These are phyloP conservation scores for Venturia carpophila DNA, from an alignment of 2,329 filamentous ascomycete genomes.

Conservation along the genomic window DNA sequence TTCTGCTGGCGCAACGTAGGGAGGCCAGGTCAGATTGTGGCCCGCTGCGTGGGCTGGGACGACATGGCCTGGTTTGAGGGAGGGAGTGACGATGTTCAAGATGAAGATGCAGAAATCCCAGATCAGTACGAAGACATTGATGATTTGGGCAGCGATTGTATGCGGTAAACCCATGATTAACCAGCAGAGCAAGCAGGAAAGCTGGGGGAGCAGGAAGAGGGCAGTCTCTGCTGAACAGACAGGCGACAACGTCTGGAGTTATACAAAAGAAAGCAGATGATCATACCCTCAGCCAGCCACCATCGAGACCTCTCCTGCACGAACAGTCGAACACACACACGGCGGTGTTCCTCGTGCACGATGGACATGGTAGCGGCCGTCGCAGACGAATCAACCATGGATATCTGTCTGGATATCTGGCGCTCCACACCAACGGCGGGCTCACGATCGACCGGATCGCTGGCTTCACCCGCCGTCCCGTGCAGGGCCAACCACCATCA, in stretches of 20 bases:
- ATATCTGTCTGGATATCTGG: background rate
- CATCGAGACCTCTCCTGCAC: background rate
- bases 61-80: constrained; percentile 31
- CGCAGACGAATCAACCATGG: background rate
- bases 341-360: background rate
- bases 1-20: constrained; percentile 31
- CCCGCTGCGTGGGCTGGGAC: constrained; percentile 31
- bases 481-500: background rate
- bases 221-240: too few species aligned
- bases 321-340: too few species aligned
- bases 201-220: background rate
- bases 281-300: background rate
- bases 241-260: background rate
- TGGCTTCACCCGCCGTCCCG: background rate
- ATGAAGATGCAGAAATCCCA: constrained; percentile 35
- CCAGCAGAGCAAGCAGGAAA: background rate
- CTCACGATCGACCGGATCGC: constrained; percentile 10
- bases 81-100: constrained; percentile 32
- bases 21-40: constrained; percentile 31
- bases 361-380: background rate
- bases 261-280: background rate
- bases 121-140: constrained; percentile 32
- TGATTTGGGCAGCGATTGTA: constrained; percentile 26
- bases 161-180: constrained; percentile 21
- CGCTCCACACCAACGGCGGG: background rate